A percentile compares a stretch with the other conserved stretches of the same genome.
phyloP scores from a whole-genome alignment of 2,329 filamentous ascomycete species.

The Diaporthe velutina region DNA sequence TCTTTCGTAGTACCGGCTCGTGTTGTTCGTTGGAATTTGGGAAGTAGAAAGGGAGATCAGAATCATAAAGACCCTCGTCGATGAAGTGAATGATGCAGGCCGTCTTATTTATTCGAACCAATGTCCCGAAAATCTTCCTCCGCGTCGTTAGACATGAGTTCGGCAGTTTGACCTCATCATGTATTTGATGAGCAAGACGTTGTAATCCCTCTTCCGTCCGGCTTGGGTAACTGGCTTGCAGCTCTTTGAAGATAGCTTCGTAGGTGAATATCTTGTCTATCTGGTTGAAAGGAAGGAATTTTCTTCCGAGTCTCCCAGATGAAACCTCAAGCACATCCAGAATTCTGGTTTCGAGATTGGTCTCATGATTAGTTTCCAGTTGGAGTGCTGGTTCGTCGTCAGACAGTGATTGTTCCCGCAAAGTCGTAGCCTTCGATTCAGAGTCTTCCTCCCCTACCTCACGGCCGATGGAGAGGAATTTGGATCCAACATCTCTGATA shows the following conservation, averaged over 20 bases:
- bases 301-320: not conserved
- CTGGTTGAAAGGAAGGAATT: conserved; percentile 28
- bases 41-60: conserved; percentile 23
- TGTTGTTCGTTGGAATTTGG: not conserved
- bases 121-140: conserved; percentile 21
- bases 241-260: conserved; percentile 46
- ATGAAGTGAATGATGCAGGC: conserved; percentile 3
- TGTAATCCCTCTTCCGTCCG: not conserved
- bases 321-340: not conserved
- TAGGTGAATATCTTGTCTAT: conserved; percentile 47
- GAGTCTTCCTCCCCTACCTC: not conserved
- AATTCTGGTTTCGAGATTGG: not conserved
- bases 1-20: not conserved
- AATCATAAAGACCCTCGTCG: conserved; percentile 12
- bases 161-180: not conserved
- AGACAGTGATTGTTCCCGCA: not conserved
- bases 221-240: not conserved
- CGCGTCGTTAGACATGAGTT: not conserved
- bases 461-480: not conserved
- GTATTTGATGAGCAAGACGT: not conserved
- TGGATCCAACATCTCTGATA: not conserved
- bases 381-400: not conserved
- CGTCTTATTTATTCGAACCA: conserved; percentile 8
- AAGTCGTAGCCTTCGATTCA: not conserved
- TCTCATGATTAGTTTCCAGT: no score